Evolutionary conservation across 768 basidiomycete genomes (phyloP), one percentile per base, ranked within the genome.

Genomic region (Psilocybe cubensis): DNA sequence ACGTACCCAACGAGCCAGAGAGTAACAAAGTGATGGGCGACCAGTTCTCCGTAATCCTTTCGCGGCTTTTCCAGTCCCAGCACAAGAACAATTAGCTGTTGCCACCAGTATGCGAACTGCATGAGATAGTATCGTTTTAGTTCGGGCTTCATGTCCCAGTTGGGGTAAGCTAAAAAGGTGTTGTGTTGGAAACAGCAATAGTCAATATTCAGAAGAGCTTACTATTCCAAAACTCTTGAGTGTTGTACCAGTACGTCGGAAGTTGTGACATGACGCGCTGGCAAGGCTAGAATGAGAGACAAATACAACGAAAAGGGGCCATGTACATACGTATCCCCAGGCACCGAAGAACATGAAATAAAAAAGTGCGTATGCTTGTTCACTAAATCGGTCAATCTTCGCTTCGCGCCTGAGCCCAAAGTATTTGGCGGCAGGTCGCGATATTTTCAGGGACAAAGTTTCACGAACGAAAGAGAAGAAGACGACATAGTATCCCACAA

Each of bases 81-180:
- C 2, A 90, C 75, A 7, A 98, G 81, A 17, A 99, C 87, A 18
- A 98, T 73, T 58, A 96, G 80, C 70, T 99, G 95, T 68, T 98
- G 96, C 45, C 86, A 83, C 97, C 97, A 98, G 72, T 97, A 98
- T 2, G 95, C 80, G 58, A 85, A 83, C 69, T 99, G 96, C 76
- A 95, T 84, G 54, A 99, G 86, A 70, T 98, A 98, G 76, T 97
- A 98, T 43, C 82, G 73, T 75, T 99, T 99, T 63, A 98, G 76
- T 60, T 86, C 82, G 0, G 87, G 85, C 23, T 82, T 83, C 90
- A 99, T 92, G 44, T 89, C 82, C 88, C 91, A 92, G 67, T 92
- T 85, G 17, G 96, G 96, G 67, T 96, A 97, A 55, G 84, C 92
- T 94, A 53, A 17, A 38, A 7, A 24, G 18, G 41, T n/a, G n/a